Conservation (phyloP, 2,329 filamentous ascomycete genomes). For the Tolypocladium capitatum region DNA sequence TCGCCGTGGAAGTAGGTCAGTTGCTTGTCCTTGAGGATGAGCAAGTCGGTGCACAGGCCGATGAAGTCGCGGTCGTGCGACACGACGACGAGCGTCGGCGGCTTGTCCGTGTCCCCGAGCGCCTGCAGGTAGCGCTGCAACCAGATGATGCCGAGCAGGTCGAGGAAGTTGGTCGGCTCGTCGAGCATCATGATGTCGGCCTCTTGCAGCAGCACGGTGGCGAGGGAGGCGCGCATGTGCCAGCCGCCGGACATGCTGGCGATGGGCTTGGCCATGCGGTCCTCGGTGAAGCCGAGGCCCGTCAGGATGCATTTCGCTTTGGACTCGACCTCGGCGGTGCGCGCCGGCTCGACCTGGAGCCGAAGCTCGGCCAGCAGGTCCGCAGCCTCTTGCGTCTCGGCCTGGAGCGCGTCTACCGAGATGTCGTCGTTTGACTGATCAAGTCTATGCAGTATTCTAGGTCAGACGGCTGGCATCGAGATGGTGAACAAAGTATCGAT, state of each 20-base stretch:
- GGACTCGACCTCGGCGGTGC: conserved; percentile 48
- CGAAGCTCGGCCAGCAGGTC: conserved; percentile 60
- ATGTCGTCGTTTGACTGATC: conserved; percentile 44
- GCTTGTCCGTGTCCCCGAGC: conserved; percentile 35
- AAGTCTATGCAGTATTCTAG: conserved; percentile 15
- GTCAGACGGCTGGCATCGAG: neutral
- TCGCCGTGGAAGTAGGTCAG: conserved; percentile 66
- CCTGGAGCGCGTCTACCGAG: conserved; percentile 39
- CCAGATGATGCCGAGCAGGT: conserved; percentile 75
- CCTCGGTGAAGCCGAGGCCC: conserved; percentile 59
- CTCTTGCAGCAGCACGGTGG: conserved; percentile 54
- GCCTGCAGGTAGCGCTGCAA: conserved; percentile 58
- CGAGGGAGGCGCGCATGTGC: conserved; percentile 57
- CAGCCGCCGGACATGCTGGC: conserved; percentile 63
- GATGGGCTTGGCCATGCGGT: conserved; percentile 44
- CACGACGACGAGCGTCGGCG: conserved; percentile 60
- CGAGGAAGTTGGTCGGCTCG: conserved; percentile 79
- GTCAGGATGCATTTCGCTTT: conserved; percentile 52
- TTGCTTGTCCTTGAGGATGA: conserved; percentile 60
- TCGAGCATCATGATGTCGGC: conserved; percentile 71
- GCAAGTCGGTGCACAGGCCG: conserved; percentile 62
- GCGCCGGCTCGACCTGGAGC: conserved; percentile 51
- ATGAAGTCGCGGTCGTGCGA: conserved; percentile 78
- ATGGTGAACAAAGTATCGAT: neutral
- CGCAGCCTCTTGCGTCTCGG: conserved; percentile 55